A percentile compares a stretch with the other conserved stretches of the same genome.
Evolutionary conservation across 2,329 filamentous ascomycete genomes (phyloP).

Genomic region (Fusarium camptoceras): DNA sequence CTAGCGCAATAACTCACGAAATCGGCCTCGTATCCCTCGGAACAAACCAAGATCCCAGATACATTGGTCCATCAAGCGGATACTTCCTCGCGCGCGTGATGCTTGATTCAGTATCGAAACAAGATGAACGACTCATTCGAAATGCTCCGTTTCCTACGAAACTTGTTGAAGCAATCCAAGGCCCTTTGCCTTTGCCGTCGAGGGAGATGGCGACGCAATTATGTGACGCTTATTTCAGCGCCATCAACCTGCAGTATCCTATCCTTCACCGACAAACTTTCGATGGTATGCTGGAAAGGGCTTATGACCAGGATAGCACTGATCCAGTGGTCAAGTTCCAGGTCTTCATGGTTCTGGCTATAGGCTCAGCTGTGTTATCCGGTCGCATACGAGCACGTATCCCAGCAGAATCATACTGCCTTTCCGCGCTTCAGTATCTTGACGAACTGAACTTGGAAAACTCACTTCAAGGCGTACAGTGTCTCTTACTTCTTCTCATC

Average conservation of each 20-base stretch:
- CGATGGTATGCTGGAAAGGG: conserved; percentile 52
- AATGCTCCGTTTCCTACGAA: conserved; percentile 43
- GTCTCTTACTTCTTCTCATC: conserved; percentile 58
- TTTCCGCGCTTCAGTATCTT: conserved; percentile 60
- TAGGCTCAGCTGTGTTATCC: conserved; percentile 60
- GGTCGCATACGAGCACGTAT: conserved; percentile 57
- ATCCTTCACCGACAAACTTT: conserved; percentile 61
- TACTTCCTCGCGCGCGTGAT: conserved; percentile 65
- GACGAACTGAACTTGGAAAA: conserved; percentile 61
- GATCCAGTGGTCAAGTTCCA: conserved; percentile 57
- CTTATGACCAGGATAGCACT: conserved; percentile 49
- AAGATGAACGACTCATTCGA: conserved; percentile 27
- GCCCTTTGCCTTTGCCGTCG: conserved; percentile 49
- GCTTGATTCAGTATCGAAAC: conserved; percentile 53
- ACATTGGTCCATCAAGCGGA: conserved; percentile 67
- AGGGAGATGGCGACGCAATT: conserved; percentile 55
- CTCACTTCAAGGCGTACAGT: conserved; percentile 62
- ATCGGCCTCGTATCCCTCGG: conserved; percentile 65
- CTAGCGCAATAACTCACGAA: conserved; percentile 57
- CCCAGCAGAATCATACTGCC: conserved; percentile 61
- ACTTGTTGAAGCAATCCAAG: conserved; percentile 49
- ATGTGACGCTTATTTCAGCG: conserved; percentile 60
- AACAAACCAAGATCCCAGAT: conserved; percentile 60
- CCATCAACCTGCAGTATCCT: conserved; percentile 62
- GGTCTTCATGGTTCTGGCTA: conserved; percentile 65